Conservation (phyloP, 768 basidiomycete species). For the Steccherinum ochraceum region DNA sequence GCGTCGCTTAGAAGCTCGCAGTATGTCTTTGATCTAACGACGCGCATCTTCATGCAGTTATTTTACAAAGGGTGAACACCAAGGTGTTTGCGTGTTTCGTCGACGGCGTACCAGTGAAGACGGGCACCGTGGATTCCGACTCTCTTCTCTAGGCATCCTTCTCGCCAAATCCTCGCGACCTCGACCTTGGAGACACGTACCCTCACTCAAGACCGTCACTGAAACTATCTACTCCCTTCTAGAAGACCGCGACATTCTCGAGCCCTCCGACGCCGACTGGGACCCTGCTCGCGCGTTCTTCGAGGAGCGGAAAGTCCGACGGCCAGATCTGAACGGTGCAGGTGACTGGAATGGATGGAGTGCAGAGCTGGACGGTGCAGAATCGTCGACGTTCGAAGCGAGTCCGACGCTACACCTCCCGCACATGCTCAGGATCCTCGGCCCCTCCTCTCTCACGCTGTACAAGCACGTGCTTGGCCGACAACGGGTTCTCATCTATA, state of each 20-base stretch:
- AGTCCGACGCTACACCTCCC: constrained; percentile 69
- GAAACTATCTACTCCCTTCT: constrained; percentile 45
- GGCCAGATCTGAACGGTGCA: constrained; percentile 45
- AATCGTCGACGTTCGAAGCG: constrained; percentile 3
- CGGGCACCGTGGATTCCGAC: constrained; percentile 74
- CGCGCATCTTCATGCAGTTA: too few species aligned
- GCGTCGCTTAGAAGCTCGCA: too few species aligned
- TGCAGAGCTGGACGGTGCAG: constrained; percentile 43
- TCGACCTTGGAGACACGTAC: constrained; percentile 71
- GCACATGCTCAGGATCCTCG: constrained; percentile 69
- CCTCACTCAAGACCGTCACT: constrained; percentile 55
- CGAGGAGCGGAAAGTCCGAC: constrained; percentile 49
- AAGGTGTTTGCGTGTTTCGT: constrained; percentile 71
- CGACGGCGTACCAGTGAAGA: constrained; percentile 60
- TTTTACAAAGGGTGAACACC: constrained; percentile 62
- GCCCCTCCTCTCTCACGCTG: constrained; percentile 70
- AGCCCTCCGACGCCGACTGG: constrained; percentile 55
- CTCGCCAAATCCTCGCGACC: constrained; percentile 59
- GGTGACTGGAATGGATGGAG: constrained; percentile 67
- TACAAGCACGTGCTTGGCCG: constrained; percentile 77
- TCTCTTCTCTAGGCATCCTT: constrained; percentile 72
- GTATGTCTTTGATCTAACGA: too few species aligned
- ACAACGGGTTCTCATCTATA: constrained; percentile 72
- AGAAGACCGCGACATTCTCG: constrained; percentile 39
- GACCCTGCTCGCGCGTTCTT: constrained; percentile 58